These are phyloP conservation scores for Populus tomentosa DNA, from an alignment of 441 rosid species.

Conservation along the genomic window DNA sequence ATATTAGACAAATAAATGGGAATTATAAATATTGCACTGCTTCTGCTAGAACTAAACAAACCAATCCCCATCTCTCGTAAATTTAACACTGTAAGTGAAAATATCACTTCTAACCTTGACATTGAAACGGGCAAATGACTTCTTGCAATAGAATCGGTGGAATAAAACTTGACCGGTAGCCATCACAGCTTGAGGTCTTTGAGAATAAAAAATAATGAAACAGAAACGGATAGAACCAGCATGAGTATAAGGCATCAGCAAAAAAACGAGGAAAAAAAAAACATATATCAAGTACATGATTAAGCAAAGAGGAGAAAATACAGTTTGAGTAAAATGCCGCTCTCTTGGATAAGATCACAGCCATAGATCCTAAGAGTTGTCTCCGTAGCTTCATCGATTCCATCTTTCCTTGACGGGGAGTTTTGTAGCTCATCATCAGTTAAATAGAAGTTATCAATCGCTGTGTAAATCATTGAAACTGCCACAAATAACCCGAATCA, in stretches of 20 bases:
- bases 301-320: slow-evolving; percentile 33
- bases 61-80: neutral
- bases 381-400: slow-evolving; percentile 77
- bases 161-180: slow-evolving; percentile 94
- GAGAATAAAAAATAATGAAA: slow-evolving; percentile 2
- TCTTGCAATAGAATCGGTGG: slow-evolving; percentile 89
- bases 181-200: slow-evolving; percentile 94
- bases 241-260: neutral
- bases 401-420: slow-evolving; percentile 87
- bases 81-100: neutral
- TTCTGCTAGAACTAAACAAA: slow-evolving; percentile 3
- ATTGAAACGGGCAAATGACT: slow-evolving; percentile 83
- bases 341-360: slow-evolving; percentile 91
- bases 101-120: slow-evolving; percentile 53
- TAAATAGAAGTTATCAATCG: slow-evolving; percentile 83
- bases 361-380: slow-evolving; percentile 77
- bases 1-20: slow-evolving; percentile 3
- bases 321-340: slow-evolving; percentile 80
- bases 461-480: slow-evolving; percentile 71
- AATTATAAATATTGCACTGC: neutral
- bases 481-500: neutral
- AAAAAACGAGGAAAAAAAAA: neutral
- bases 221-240: neutral
- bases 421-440: slow-evolving; percentile 63
- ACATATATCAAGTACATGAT: neutral